Conservation (phyloP, 305 asterid genomes). For the Stenogyne calaminthoides region DNA sequence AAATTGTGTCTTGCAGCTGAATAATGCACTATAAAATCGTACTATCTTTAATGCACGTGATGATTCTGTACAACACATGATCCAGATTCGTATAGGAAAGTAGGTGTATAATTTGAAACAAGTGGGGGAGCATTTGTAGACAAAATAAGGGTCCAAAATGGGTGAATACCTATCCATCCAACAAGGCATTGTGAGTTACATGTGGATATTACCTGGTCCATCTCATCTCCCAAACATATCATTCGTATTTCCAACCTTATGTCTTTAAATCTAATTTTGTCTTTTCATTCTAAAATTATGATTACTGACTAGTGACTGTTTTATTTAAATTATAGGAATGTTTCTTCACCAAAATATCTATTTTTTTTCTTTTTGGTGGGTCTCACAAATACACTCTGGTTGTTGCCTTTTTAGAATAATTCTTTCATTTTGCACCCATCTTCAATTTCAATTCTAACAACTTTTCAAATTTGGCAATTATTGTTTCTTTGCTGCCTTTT, state of each 20-base stretch:
- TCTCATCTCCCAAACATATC: background rate
- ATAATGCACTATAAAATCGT: too few relatives aligned
- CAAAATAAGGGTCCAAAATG: constrained; percentile 16
- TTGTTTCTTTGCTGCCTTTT: too few relatives aligned
- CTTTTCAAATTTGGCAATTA: too few relatives aligned
- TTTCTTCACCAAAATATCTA: background rate
- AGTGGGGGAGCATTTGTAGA: constrained; percentile 5
- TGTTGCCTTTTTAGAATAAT: background rate
- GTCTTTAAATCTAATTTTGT: background rate
- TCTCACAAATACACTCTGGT: background rate
- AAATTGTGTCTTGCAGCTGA: too few relatives aligned
- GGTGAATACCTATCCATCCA: constrained; percentile 20
- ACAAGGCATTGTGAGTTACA: background rate
- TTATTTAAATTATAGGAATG: background rate
- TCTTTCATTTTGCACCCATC: too few relatives aligned
- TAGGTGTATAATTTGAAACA: background rate
- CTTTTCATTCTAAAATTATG: background rate
- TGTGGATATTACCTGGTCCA: background rate
- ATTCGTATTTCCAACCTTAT: background rate
- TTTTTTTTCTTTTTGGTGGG: background rate
- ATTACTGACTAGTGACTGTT: background rate
- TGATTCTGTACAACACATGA: too few relatives aligned
- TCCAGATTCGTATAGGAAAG: too few relatives aligned
- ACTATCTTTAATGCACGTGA: too few relatives aligned
- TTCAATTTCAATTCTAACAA: too few relatives aligned